These are phyloP conservation scores for Sclerotinia sclerotiorum DNA, from an alignment of 2,329 filamentous ascomycete genomes.

Conservation along the genomic window DNA sequence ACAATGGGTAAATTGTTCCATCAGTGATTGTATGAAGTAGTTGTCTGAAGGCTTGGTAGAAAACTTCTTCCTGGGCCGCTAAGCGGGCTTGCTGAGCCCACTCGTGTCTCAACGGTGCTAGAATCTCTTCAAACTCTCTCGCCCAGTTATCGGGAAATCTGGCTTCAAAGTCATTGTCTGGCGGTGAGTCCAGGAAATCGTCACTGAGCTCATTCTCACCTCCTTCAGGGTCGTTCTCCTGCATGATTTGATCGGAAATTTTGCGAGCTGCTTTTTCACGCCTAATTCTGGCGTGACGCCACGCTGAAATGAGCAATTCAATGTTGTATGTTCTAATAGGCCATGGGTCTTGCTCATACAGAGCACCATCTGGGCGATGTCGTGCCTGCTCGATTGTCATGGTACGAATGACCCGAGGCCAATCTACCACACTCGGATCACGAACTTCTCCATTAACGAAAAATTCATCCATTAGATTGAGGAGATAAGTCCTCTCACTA, in stretches of 20 bases:
- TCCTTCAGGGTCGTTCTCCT: not conserved
- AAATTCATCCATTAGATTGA: not conserved
- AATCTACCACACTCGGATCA: not conserved
- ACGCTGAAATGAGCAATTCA: accelerated
- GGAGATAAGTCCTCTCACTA: not conserved
- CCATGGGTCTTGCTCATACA: not conserved
- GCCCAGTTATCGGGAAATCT: not conserved
- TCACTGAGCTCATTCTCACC: too few species aligned
- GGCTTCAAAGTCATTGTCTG: accelerated
- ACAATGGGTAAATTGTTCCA: not conserved
- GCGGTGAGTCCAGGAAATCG: too few species aligned
- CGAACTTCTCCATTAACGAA: too few species aligned
- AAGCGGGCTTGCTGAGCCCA: not conserved
- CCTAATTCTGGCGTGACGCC: too few species aligned
- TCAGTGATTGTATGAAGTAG: too few species aligned
- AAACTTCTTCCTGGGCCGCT: not conserved
- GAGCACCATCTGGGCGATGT: not conserved
- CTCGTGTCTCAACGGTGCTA: not conserved
- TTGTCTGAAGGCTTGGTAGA: not conserved
- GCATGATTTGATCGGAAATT: not conserved
- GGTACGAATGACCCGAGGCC: not conserved
- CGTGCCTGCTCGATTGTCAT: not conserved
- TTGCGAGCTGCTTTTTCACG: too few species aligned
- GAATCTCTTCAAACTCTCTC: not conserved
- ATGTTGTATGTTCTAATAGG: not conserved